A percentile compares a stretch with the other conserved stretches of the same genome.
Conservation (phyloP, 768 basidiomycete genomes). For the Epithele typhae region DNA sequence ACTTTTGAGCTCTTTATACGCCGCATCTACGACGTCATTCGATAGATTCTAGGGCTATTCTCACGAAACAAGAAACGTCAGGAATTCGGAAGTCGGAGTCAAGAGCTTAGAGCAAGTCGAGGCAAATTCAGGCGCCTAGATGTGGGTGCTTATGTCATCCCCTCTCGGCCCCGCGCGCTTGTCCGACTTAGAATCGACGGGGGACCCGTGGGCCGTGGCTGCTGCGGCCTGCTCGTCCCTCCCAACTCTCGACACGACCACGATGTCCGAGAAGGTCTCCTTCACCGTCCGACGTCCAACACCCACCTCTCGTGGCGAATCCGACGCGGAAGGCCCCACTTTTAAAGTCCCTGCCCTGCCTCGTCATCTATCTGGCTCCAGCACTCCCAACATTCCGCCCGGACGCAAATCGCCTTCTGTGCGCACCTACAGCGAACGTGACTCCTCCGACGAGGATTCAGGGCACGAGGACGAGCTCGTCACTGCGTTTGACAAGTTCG, state of each 20-base stretch:
- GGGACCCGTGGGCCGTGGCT: no score
- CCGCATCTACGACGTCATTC: no score
- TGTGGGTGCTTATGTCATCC: no score
- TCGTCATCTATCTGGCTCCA: slow-evolving; percentile 41
- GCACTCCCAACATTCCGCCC: slow-evolving; percentile 52
- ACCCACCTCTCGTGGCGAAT: slow-evolving; percentile 62
- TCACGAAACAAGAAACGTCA: no score
- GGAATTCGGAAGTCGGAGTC: no score
- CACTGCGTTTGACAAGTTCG: slow-evolving; percentile 66
- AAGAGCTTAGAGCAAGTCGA: no score
- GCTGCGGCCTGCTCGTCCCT: no score
- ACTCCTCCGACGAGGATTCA: slow-evolving; percentile 56
- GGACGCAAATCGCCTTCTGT: slow-evolving; percentile 45
- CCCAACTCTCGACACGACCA: background rate
- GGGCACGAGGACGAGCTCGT: slow-evolving; percentile 61
- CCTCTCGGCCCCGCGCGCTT: no score
- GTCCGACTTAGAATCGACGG: no score
- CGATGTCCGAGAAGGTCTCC: slow-evolving; percentile 49
- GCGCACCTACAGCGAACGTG: slow-evolving; percentile 31
- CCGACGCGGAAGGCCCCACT: slow-evolving; percentile 38
- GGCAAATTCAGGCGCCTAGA: no score
- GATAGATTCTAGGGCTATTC: no score
- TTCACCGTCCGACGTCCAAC: slow-evolving; percentile 84
- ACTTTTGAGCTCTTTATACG: no score
- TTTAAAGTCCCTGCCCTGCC: slow-evolving; percentile 65